phyloP scores from a whole-genome alignment of 1,139 yeast genomes.

The Geotrichum candidum region DNA sequence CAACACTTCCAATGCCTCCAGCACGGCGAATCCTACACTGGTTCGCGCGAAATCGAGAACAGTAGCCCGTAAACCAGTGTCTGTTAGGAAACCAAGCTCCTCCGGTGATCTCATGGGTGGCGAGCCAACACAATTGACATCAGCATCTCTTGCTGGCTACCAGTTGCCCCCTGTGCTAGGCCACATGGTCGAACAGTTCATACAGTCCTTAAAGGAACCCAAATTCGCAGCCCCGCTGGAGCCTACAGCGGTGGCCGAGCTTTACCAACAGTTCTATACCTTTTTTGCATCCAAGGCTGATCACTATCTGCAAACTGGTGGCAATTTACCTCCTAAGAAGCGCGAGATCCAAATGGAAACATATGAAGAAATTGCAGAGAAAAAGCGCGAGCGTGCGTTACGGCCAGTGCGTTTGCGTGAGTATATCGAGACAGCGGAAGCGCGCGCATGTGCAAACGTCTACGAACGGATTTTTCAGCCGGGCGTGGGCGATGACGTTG shows the following conservation, averaged over 20 bases:
- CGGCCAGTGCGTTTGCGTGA: slow-evolving; percentile 28
- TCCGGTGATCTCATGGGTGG: neutral
- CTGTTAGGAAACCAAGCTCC: neutral
- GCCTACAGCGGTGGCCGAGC: slow-evolving; percentile 45
- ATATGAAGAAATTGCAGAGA: slow-evolving; percentile 33
- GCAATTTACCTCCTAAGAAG: slow-evolving; percentile 12
- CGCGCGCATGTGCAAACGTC: slow-evolving; percentile 38
- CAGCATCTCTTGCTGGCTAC: neutral
- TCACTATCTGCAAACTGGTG: slow-evolving; percentile 24
- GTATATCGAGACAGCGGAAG: slow-evolving; percentile 39
- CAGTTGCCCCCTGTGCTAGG: slow-evolving; percentile 32
- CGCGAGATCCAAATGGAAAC: slow-evolving; percentile 33
- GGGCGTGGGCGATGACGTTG: slow-evolving; percentile 27
- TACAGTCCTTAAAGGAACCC: slow-evolving; percentile 50
- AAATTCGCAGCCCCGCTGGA: slow-evolving; percentile 49
- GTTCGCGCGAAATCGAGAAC: neutral
- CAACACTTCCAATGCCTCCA: neutral
- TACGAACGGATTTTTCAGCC: slow-evolving; percentile 27
- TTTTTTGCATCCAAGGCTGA: slow-evolving; percentile 33
- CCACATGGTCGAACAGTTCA: slow-evolving; percentile 39
- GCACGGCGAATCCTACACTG: neutral
- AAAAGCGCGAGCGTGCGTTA: slow-evolving; percentile 26
- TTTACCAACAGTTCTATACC: slow-evolving; percentile 50
- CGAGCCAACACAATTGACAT: neutral
- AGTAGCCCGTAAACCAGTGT: neutral